Conservation (phyloP, 192 early-diverging fungal species). For the Coemansia sp. region DNA sequence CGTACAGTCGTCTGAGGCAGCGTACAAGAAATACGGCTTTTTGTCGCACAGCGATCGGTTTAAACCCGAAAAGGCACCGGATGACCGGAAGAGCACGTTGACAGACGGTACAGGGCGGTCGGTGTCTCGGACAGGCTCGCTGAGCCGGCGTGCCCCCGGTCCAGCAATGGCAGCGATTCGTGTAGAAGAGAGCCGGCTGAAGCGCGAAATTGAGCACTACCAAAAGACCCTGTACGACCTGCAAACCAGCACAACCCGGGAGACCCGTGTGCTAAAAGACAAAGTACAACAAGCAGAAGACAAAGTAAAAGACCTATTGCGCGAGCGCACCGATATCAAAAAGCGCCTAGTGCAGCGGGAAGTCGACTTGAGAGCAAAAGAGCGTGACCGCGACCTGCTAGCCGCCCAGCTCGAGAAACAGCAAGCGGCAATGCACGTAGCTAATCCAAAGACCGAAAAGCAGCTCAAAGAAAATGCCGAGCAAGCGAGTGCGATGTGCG, state of each 20-base stretch:
- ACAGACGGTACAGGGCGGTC: background rate
- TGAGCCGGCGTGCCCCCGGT: slow-evolving; percentile 7
- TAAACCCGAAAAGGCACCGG: slow-evolving; percentile 4
- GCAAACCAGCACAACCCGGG: slow-evolving; percentile 16
- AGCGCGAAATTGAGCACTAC: slow-evolving; percentile 38
- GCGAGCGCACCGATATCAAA: slow-evolving; percentile 31
- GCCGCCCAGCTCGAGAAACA: slow-evolving; percentile 29
- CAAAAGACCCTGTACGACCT: slow-evolving; percentile 17
- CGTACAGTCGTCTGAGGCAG: slow-evolving; percentile 30
- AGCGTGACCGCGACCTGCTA: slow-evolving; percentile 20
- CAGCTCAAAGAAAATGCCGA: slow-evolving; percentile 32
- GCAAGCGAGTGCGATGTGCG: slow-evolving; percentile 26
- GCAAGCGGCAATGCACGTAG: slow-evolving; percentile 3
- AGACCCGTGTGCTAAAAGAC: slow-evolving; percentile 22
- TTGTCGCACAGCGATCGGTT: slow-evolving; percentile 36
- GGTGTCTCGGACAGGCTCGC: slow-evolving; percentile 4
- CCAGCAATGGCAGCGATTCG: slow-evolving; percentile 23
- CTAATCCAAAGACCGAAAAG: slow-evolving; percentile 27
- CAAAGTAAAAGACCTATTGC: slow-evolving; percentile 25
- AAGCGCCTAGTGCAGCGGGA: slow-evolving; percentile 25
- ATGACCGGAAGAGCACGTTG: background rate
- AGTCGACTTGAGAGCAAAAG: slow-evolving; percentile 29
- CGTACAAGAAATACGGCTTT: slow-evolving; percentile 47
- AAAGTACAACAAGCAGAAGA: slow-evolving; percentile 26
- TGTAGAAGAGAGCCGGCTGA: slow-evolving; percentile 27